phyloP scores from a whole-genome alignment of 2,329 filamentous ascomycete species.

The Cladosporium sp. region DNA sequence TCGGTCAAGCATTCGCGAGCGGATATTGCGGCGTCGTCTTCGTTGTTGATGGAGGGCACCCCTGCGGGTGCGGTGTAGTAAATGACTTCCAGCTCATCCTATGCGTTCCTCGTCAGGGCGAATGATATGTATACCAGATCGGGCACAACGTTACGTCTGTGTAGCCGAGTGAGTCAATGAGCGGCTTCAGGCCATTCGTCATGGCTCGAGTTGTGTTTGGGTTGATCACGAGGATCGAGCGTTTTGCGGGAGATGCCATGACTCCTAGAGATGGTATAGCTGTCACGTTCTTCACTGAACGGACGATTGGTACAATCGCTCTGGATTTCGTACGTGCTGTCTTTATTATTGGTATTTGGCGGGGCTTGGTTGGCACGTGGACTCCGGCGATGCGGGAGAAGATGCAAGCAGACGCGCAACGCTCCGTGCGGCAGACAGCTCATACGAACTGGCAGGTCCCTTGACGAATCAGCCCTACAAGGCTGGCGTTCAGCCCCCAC shows the following conservation, averaged over 20 bases:
- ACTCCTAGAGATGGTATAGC: no score
- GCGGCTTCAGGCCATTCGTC: conserved; percentile 58
- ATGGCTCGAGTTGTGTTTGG: conserved; percentile 70
- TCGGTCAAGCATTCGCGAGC: conserved; percentile 55
- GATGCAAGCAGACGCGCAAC: no score
- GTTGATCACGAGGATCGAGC: conserved; percentile 61
- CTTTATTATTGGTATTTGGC: no score
- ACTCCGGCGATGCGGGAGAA: no score
- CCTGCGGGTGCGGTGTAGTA: conserved; percentile 63
- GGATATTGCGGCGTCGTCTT: conserved; percentile 59
- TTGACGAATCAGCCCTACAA: no score
- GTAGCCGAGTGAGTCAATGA: conserved; percentile 41
- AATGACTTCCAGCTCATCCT: conserved; percentile 18
- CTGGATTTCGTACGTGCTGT: no score
- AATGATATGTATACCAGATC: neutral
- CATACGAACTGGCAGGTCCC: no score
- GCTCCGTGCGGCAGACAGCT: no score
- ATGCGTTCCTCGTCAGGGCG: neutral
- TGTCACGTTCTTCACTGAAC: no score
- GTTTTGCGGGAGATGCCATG: neutral
- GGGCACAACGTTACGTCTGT: conserved; percentile 31
- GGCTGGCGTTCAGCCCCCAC: no score
- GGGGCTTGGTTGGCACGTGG: no score
- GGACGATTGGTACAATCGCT: no score
- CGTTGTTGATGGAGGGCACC: conserved; percentile 73